Evolutionary conservation across 2,329 filamentous ascomycete species (phyloP), one percentile per base, ranked within the genome.

Genomic region (Sodiomyces alkalinus): DNA sequence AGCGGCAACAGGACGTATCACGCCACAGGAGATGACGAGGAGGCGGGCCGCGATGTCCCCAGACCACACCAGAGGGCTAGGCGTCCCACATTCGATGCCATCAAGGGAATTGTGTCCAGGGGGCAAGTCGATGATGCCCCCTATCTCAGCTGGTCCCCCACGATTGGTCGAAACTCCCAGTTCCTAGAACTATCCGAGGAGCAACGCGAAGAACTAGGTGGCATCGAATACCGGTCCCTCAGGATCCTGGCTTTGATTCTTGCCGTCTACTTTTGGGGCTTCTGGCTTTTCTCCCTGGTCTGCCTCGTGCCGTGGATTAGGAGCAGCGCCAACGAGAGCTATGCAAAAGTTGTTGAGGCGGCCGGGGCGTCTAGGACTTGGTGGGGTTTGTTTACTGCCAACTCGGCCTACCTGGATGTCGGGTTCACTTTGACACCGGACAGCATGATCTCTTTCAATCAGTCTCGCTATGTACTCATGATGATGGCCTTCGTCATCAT

Each of bases 131-230:
- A 55, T 3, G 63, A 73, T 18, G 80, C 82, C 58, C 90, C 90
- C 0, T 98, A 98, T 49, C 67, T 98, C 28, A 94, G 83, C 50
- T 96, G 83, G 69, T 77, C 86, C 34, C 83, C 90, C 3, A 98
- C 90, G 0, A 69, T 94, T 30, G 87, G 80, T 15, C 74, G 90
- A 37, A 98, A 98, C 49, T 96, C 87, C 8, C 78, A 81, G 20
- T 98, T 96, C 45, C 67, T 90, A 9, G 82, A 86, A 40, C 53
- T 98, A 38, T 81, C 79, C 0, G 79, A 92, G 40, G 83, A 90
- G 38, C 85, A 98, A 52, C 72, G 90, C 39, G 86, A 98, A 47
- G 90, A 98, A 51, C 58, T 98, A 3, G 90, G 90, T 8, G 90
- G 90, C 13, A 93, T 98, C 37, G 90, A 98, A 50, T 98, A 98